Base-by-base conservation (phyloP, 495 filamentous ascomycete species). In the Penicillium alfredii region DNA sequence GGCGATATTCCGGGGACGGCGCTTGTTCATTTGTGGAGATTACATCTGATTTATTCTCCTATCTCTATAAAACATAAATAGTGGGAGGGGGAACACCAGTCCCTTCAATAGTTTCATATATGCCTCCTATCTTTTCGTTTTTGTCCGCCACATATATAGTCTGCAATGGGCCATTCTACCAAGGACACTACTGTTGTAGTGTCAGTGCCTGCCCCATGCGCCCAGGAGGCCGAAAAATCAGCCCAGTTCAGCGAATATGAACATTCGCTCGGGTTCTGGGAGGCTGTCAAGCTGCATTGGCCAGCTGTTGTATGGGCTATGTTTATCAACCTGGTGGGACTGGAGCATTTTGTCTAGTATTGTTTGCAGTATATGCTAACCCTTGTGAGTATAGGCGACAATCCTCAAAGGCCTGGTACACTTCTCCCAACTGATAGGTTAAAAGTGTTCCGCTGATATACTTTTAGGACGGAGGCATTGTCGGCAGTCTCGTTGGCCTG, bases 381-480 rank as follows among this genome's bases (percentile, higher is more conserved):
- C 22, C 22, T 8, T n/a, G 22, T 8, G 8, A 8, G 4, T n/a
- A 24, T 24, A 24, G 22, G 22, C 22, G 8, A 24, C 22, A n/a
- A 24, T 24, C 4, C 22, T 24, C 22, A 24, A 24, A 24, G 22
- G 22, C 8, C 22, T 24, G 22, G 22, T 24, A n/a, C n/a, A n/a
- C n/a, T n/a, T n/a, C n/a, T n/a, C n/a, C n/a, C n/a, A n/a, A n/a
- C n/a, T n/a, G n/a, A n/a, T n/a, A n/a, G n/a, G n/a, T n/a, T n/a
- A n/a, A n/a, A n/a, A n/a, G n/a, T n/a, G n/a, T n/a, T n/a, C n/a
- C n/a, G n/a, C n/a, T n/a, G n/a, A n/a, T n/a, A n/a, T n/a, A n/a
- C n/a, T n/a, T n/a, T n/a, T n/a, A n/a, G n/a, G 56, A 61, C 28
- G 57, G 54, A 4, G 57, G 49, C 24, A 31, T 62, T 18, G 49